Conservation (phyloP, 2,329 filamentous ascomycete genomes). For the Botrytis deweyae region DNA sequence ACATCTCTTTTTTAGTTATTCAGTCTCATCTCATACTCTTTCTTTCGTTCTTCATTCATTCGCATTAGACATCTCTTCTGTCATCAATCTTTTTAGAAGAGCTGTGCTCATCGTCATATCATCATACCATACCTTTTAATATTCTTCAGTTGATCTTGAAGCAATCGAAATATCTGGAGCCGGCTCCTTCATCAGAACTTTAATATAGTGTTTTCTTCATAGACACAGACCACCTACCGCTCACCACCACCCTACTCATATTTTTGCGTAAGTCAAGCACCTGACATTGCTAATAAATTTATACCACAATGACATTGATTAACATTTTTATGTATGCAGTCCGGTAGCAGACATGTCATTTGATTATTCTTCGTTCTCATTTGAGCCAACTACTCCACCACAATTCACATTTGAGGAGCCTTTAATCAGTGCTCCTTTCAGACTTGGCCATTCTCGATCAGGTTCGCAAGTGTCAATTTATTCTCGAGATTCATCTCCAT, state of each 20-base stretch:
- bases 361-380: constrained; percentile 56
- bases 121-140: constrained; percentile 37
- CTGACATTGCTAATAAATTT: not conserved
- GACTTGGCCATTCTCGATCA: constrained; percentile 43
- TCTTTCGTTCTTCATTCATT: constrained; percentile 27
- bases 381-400: constrained; percentile 52
- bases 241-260: constrained; percentile 22
- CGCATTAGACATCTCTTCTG: constrained; percentile 30
- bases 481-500: constrained; percentile 64
- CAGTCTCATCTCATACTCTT: constrained; percentile 34
- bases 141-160: constrained; percentile 27
- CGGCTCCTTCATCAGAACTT: constrained; percentile 36
- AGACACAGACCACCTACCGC: constrained; percentile 24
- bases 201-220: constrained; percentile 34
- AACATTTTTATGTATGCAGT: constrained; percentile 42
- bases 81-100: constrained; percentile 34
- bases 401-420: constrained; percentile 57
- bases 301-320: constrained; percentile 18
- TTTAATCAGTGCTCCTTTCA: constrained; percentile 54
- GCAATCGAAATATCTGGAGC: constrained; percentile 33
- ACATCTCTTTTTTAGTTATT: constrained; percentile 26
- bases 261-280: constrained; percentile 30
- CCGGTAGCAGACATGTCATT: constrained; percentile 61
- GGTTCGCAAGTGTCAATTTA: constrained; percentile 48
- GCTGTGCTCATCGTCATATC: constrained; percentile 33